Percentiles rank a stretch among this genome's conserved stretches.
These are phyloP conservation scores for Colletotrichum musae DNA, from an alignment of 2,329 filamentous ascomycete species.

Conservation along the genomic window DNA sequence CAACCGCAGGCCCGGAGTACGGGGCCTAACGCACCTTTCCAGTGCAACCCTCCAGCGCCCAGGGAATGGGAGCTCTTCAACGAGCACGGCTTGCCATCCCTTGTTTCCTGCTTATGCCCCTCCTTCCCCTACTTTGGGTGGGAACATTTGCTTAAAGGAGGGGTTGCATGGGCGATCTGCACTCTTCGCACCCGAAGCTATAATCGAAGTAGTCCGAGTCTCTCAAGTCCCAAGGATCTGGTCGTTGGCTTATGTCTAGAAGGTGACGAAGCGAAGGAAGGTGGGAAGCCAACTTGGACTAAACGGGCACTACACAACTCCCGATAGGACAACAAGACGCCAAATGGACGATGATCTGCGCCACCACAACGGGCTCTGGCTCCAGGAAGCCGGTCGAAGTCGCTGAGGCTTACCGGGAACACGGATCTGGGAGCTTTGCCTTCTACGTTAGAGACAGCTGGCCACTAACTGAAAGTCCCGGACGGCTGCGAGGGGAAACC, in stretches of 20 bases:
- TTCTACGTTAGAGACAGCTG: not conserved
- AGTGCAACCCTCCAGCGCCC: constrained; percentile 27
- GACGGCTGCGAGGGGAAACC: not conserved
- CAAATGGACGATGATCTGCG: constrained; percentile 10
- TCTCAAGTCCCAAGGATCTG: constrained; percentile 38
- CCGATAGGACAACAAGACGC: constrained; percentile 17
- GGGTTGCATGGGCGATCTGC: constrained; percentile 39
- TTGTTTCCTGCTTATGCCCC: constrained; percentile 31
- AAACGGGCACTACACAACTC: constrained; percentile 28
- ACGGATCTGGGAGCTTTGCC: constrained; percentile 38
- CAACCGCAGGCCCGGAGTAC: constrained; percentile 31
- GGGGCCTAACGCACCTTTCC: constrained; percentile 22
- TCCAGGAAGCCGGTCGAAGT: not conserved
- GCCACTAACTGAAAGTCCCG: not conserved
- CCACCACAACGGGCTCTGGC: constrained; percentile 15
- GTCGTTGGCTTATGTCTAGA: constrained; percentile 35
- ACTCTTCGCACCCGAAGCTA: constrained; percentile 29
- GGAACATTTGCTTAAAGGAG: constrained; percentile 33
- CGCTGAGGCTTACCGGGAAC: constrained; percentile 38
- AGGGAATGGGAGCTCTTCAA: constrained; percentile 38
- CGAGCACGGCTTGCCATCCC: constrained; percentile 28
- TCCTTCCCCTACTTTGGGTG: constrained; percentile 6
- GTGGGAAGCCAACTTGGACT: constrained; percentile 14
- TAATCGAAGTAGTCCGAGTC: constrained; percentile 25
- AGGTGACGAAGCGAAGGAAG: constrained; percentile 13